Base-by-base conservation (phyloP, 257 asterid species). In the Cynanchum wilfordii region DNA sequence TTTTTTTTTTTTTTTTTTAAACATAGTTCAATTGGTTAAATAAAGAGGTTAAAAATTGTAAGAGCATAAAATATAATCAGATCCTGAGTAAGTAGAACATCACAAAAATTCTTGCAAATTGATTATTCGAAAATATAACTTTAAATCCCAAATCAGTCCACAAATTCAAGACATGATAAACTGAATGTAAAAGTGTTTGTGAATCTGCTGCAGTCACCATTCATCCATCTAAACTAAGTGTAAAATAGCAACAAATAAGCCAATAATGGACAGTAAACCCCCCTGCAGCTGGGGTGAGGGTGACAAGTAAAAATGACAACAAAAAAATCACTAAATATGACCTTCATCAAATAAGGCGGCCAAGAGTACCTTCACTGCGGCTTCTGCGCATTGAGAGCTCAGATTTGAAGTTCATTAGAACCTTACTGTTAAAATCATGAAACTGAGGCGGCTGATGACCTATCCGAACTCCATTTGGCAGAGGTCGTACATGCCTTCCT, bases 301-400 rank as follows among this genome's bases (percentile, higher is more conserved):
- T 5, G 27, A 20, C 2, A 5, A 20, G 11, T 42, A 62, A 10
- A 17, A 51, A 51, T 3, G 1, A 22, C 5, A 8, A 2, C 13
- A 1, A 20, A 29, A 3, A 29, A 15, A 42, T 47, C 7, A 10
- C 3, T 10, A 27, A 27, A 3, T 17, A 19, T 25, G 62, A 11
- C 62, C 8, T 40, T n/a, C n/a, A 69, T 86, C 81, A 89, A 76
- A 86, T 74, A 25, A 74, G 89, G 72, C 95, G 89, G 68, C 93
- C 97, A 38, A 94, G 86, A 60, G 86, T 91, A 62, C 97, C 97
- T 81, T 86, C 96, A 25, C 97, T 94, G 7, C 92, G 87, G 87
- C 93, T 91, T 73, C 95, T 76, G 30, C 86, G 90, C 66, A 91
- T 79, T 13, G 90, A 82, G 36, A 82, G 73, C 71, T 82, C 91